These are phyloP conservation scores for Globisporangium orthogonon DNA, from an alignment of 352 stramenopile genomes.

Conservation along the genomic window DNA sequence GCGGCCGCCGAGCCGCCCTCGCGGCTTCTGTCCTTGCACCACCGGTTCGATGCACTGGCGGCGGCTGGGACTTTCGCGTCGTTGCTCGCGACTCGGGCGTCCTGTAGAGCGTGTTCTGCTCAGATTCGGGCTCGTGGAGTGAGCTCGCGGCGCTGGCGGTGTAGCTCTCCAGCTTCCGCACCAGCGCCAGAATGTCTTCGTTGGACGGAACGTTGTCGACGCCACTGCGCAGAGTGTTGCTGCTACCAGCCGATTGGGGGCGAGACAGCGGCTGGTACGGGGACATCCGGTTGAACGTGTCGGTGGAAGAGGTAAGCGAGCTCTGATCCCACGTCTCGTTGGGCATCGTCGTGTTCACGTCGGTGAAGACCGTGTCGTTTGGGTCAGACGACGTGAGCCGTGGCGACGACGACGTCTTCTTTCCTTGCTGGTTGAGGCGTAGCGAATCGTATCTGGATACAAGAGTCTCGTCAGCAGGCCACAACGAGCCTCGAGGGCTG, in stretches of 20 bases:
- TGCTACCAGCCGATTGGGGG: background rate
- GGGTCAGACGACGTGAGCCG: constrained; percentile 4
- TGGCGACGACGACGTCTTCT: constrained; percentile 18
- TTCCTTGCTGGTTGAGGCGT: constrained; percentile 15
- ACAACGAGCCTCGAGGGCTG: constrained; percentile 11
- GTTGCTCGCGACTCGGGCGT: constrained; percentile 7
- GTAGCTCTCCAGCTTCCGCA: constrained; percentile 14
- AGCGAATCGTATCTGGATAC: background rate
- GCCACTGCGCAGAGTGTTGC: background rate
- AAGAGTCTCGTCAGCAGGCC: background rate
- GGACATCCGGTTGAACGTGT: constrained; percentile 20
- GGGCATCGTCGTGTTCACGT: constrained; percentile 31
- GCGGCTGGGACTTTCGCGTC: constrained; percentile 1
- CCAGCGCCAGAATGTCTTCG: constrained; percentile 14
- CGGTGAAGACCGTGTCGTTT: constrained; percentile 23
- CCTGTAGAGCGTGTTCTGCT: constrained; percentile 6
- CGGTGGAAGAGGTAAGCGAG: constrained; percentile 30
- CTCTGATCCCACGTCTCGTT: constrained; percentile 26
- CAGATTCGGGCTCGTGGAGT: constrained; percentile 4
- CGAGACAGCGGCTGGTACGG: constrained; percentile 6
- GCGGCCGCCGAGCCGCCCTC: background rate
- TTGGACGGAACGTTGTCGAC: constrained; percentile 4
- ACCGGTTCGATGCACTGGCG: constrained; percentile 1
- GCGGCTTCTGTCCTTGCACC: background rate
- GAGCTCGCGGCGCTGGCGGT: background rate